Base-by-base conservation (phyloP, 345 rosid species). In the Turritis glabra region DNA sequence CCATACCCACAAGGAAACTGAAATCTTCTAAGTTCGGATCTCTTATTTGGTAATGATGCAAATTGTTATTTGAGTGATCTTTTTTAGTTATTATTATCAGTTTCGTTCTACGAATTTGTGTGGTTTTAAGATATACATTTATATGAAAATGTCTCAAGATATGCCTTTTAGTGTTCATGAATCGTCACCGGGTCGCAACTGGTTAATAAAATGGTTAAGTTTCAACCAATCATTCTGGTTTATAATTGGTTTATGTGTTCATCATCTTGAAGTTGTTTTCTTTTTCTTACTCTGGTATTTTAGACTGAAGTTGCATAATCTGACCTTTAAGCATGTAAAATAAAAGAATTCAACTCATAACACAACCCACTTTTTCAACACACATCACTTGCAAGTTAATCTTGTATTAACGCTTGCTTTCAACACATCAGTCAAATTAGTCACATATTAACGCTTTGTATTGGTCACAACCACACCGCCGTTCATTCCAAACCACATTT, bases 1-100 rank as follows among this genome's bases (percentile, higher is more conserved):
- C 64, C 86, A 87, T 70, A 87, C 95, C 41, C 93, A 91, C 89
- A 89, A 84, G 84, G 98, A 93, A 78, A 67, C 64, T 43, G 97
- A 89, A 7, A 86, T 93, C 30, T 85, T 81, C 76, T 85, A 70
- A 79, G 80, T 51, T 4, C 2, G 7, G 37, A 13, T 12, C 32
- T 37, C 17, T 62, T 13, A 11, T 41, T 21, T 38, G 75, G 58
- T 61, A 55, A 48, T 64, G 71, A 60, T 69, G 75, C 18, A 33
- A 26, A 62, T 70, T 64, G 60, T 44, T 64, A 70, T 19, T 70
- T 53, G 65, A 70, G 75, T 41, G 37, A n/a, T 30, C 37, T 56
- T 44, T 32, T 15, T 23, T 17, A 8, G 25, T 33, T 62, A 5
- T 44, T 47, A 29, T 47, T 47, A 37, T 38, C 53, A 37, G 67